Evolutionary conservation across 2,329 filamentous ascomycete genomes (phyloP).

Genomic region (Paracamarosporium sp.): DNA sequence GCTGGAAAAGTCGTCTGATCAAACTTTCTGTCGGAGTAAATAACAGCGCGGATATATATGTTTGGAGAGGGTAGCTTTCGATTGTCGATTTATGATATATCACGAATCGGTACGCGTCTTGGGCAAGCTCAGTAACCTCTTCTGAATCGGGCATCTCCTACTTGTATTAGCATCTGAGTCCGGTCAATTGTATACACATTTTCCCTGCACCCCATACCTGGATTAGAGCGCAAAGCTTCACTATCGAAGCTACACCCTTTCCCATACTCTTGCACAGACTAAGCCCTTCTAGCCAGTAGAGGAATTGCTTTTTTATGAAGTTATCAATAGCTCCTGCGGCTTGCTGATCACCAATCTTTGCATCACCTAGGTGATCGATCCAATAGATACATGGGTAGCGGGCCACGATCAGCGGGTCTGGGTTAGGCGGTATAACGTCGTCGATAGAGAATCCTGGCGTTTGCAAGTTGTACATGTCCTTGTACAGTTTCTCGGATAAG

Average conservation of each 20-base stretch:
- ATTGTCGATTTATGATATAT: background rate
- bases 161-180: too few relatives aligned
- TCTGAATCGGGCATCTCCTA: too few relatives aligned
- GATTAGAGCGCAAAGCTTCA: too few relatives aligned
- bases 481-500: background rate
- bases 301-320: too few relatives aligned
- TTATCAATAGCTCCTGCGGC: too few relatives aligned
- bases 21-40: constrained; percentile 17
- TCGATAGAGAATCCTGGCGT: background rate
- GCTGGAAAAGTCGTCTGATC: constrained; percentile 5
- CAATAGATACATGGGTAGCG: background rate
- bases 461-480: background rate
- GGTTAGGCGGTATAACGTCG: background rate
- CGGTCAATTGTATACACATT: too few relatives aligned
- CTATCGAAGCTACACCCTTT: too few relatives aligned
- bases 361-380: background rate
- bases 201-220: too few relatives aligned
- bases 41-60: constrained; percentile 13
- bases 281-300: too few relatives aligned
- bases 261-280: too few relatives aligned
- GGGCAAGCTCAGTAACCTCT: too few relatives aligned
- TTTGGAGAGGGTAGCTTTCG: background rate
- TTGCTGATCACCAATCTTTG: too few relatives aligned
- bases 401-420: background rate
- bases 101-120: background rate